Evolutionary conservation across 2,329 filamentous ascomycete genomes (phyloP), one percentile per base, ranked within the genome.

Genomic region (Colletotrichum limetticola): DNA sequence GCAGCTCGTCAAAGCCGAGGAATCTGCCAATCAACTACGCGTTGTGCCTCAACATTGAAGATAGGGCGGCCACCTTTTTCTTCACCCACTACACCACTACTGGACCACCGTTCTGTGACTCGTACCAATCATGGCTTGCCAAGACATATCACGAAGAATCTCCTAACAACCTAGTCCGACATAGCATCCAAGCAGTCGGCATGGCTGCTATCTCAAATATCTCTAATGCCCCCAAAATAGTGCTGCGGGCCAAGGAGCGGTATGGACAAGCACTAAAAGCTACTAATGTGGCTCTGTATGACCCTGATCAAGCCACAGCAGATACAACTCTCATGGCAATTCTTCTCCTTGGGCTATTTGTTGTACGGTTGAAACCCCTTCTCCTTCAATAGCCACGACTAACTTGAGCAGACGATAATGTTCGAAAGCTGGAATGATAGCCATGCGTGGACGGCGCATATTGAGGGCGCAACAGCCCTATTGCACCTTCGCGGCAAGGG

Each of bases 201-300:
- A 76, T 79, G 75, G 77, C 78, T 9, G 77, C 76, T 5, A 76
- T 79, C 22, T 76, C 77, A 5, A 79, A 78, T 57, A 61, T 76
- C 1, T 74, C 35, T 5, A 63, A 77, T n/a, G 73, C 76, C 1
- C 77, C 78, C 1, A 6, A 68, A 3, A 56, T 78, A 55, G 71
- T 65, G 5, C 46, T 68, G 4, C 75, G 64, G 28, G 73, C 78
- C 4, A 75, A 74, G 63, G 70, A 74, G 46, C 49, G 71, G 30
- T 79, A 79, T 28, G 66, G 71, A 3, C 42, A 52, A 53, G 77
- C 78, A 1, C 52, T 79, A 28, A 57, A 65, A 1, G 62, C 67
- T 12, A 74, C 67, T 9, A 66, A 70, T 37, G 14, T 14, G 35
- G 61, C 74, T 8, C 28, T 79, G 28, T 30, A 52, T 11, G 71